Evolutionary conservation across 2,329 filamentous ascomycete species (phyloP), one percentile per base, ranked within the genome.

Genomic region (Chrysoporthe puriensis): DNA sequence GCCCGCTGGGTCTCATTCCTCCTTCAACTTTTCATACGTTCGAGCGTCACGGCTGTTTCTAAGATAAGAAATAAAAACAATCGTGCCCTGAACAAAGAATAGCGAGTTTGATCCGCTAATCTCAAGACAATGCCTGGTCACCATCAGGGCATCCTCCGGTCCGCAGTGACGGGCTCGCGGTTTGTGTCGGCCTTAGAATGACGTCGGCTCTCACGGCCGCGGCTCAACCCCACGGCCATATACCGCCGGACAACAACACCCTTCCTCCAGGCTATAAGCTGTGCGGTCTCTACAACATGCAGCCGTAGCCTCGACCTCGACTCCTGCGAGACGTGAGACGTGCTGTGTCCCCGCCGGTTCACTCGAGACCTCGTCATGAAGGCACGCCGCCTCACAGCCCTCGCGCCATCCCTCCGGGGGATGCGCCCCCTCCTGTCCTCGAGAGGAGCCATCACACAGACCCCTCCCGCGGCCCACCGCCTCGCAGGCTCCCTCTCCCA

Each of bases 401-500:
- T 66, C 43, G 57, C 67, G 18, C 64, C 67, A 14, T 61, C 59
- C 48, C 67, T 66, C 16, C 65, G 66, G 43, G 59, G 67, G 59
- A 76, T 67, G 72, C 63, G 59, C 44, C 40, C 48, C 43, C 48
- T 63, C 63, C n/a, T 68, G 21, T 42, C 59, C 60, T 63, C 54
- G 59, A 60, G 36, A 62, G n/a, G 32, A 46, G 57, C 43, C 59
- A 9, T 59, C 43, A 43, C 64, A 46, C 36, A 70, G 63, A 70
- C 70, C 66, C 68, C 70, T 60, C 67, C 73, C 62, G 65, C 72
- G 21, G 66, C 75, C 14, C 63, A 65, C 63, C 80, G 83, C 70
- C 73, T 74, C 50, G 81, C 81, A 46, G 82, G 84, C 75, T 83
- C 82, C 70, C 78, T 88, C 67, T 87, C 86, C 4, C 86, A 88